phyloP scores from a whole-genome alignment of 2,329 filamentous ascomycete species.

The Orbilia quercus region DNA sequence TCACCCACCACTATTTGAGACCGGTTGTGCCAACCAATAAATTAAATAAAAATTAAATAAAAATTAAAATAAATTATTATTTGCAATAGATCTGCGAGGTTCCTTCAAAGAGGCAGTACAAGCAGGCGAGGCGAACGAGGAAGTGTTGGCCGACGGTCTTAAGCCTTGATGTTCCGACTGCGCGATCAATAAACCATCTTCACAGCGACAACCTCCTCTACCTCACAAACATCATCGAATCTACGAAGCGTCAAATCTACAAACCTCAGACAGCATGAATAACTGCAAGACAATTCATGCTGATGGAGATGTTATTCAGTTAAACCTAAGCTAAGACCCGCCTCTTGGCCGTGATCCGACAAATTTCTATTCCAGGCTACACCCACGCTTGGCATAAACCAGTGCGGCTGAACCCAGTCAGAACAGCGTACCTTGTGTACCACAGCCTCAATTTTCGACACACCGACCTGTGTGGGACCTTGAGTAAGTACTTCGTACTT shows the following conservation, averaged over 20 bases:
- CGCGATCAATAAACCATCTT: background rate
- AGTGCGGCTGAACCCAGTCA: constrained; percentile 20
- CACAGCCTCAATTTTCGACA: constrained; percentile 18
- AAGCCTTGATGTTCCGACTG: background rate
- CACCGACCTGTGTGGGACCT: background rate
- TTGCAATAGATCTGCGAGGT: background rate
- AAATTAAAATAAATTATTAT: background rate
- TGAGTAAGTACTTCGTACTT: background rate
- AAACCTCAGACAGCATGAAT: no score
- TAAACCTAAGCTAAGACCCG: no score
- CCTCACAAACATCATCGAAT: no score
- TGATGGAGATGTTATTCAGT: no score
- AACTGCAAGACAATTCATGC: no score
- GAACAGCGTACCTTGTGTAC: background rate
- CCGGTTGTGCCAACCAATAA: background rate
- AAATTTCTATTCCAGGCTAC: constrained; percentile 10
- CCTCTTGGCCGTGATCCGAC: constrained; percentile 7
- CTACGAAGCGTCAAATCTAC: no score
- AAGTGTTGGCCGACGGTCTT: background rate
- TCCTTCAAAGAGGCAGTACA: no score
- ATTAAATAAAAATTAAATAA: background rate
- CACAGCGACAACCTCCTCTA: background rate
- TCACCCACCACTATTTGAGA: background rate
- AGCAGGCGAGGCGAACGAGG: no score
- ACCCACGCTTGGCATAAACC: constrained; percentile 9